Evolutionary conservation across 1,284 basidiomycete genomes (phyloP).

Genomic region (Agroathelia rolfsii): DNA sequence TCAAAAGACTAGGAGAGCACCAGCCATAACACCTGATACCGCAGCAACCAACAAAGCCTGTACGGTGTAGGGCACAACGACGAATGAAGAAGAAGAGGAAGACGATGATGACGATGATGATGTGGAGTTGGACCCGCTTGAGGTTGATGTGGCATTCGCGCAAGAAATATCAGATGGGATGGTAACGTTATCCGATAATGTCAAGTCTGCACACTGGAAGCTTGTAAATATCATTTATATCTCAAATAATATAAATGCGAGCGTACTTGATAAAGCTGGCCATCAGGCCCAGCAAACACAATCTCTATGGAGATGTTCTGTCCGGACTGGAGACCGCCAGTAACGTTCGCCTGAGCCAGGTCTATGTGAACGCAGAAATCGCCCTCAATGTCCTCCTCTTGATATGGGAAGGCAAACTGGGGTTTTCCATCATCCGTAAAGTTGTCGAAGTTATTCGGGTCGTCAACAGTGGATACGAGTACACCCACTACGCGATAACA

Average conservation of each 20-base stretch:
- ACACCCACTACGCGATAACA: conserved; percentile 33
- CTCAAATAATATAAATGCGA: not conserved
- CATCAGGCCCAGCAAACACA: conserved; percentile 56
- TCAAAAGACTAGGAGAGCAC: no score
- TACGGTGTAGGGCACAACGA: no score
- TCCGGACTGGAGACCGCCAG: conserved; percentile 40
- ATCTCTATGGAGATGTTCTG: conserved; percentile 56
- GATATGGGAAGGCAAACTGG: conserved; percentile 33
- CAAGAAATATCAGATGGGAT: conserved; percentile 58
- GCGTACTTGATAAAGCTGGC: conserved; percentile 53
- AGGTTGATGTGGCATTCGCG: no score
- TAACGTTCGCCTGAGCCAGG: conserved; percentile 38
- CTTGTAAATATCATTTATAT: not conserved
- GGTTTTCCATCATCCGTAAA: conserved; percentile 38
- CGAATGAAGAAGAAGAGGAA: no score
- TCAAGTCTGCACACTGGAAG: conserved; percentile 9
- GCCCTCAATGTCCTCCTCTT: conserved; percentile 43
- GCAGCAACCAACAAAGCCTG: no score
- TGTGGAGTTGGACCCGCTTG: no score
- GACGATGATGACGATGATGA: no score
- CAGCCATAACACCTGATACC: no score
- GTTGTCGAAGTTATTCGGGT: conserved; percentile 48
- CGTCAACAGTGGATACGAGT: conserved; percentile 40
- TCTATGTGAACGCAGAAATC: conserved; percentile 53
- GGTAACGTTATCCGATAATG: conserved; percentile 12